Base-by-base conservation (phyloP, 441 rosid genomes). In the Sinapis alba region DNA sequence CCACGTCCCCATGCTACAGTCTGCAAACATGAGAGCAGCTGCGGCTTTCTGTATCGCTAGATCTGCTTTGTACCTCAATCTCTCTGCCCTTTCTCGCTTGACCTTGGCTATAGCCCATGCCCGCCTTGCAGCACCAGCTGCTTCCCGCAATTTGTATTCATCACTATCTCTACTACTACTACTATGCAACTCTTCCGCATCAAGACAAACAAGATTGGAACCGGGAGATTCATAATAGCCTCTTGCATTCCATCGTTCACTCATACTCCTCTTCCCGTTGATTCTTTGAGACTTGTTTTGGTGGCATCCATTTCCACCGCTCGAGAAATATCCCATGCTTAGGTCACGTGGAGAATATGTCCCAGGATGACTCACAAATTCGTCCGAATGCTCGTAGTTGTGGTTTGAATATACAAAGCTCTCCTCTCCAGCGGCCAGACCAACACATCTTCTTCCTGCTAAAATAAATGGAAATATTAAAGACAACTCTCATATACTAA, bases 11-110 rank as follows among this genome's bases (percentile, higher is more conserved):
- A 5, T 41, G 47, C 47, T 13, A 41, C 47, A 5, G 51, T 43
- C 53, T 45, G 53, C 53, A 45, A 15, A 45, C 19, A 45, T 85
- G 75, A 91, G 87, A 72, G 97, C 91, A 78, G 84, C 87, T 71
- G 88, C 94, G 69, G 97, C 99, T 85, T 85, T 93, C 86, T 93
- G 97, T 59, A 93, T 87, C 16, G 94, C 92, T 76, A 91, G 76
- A 82, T 93, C 98, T 68, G 98, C 99, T 83, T 77, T 80, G 82
- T 81, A 84, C 58, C 90, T 84, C 86, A 93, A 78, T 74, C 86
- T 88, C 83, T 86, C 89, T 54, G 98, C 97, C 78, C 67, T 89
- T 71, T 92, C 96, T 81, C 92, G 82, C 87, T 96, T 96, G 64
- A 86, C 73, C 81, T 88, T 96, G 64, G 98, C 98, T 70, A 86